A percentile compares a stretch with the other conserved stretches of the same genome.
Conservation (phyloP, 306 rosid genomes). For the Sicyos edulis region DNA sequence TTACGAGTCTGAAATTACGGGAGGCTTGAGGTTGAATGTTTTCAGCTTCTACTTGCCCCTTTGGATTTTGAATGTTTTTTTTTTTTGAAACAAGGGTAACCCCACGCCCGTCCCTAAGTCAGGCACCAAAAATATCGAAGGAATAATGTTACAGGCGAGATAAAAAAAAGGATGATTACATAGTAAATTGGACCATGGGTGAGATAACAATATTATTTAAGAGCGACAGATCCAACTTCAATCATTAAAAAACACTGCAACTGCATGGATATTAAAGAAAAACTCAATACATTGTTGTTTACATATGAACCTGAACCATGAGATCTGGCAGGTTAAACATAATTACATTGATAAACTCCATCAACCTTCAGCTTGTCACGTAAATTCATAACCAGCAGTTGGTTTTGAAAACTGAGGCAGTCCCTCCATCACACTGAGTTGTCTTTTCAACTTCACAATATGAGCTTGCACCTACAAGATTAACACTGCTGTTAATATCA, state of each 20-base stretch:
- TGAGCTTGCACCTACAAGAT: constrained; percentile 85
- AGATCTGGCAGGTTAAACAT: constrained; percentile 7
- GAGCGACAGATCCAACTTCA: background rate
- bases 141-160: too few relatives aligned
- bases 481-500: constrained; percentile 21
- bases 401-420: constrained; percentile 63
- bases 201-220: background rate
- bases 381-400: constrained; percentile 53
- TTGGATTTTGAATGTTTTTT: too few relatives aligned
- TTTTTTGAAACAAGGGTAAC: too few relatives aligned
- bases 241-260: background rate
- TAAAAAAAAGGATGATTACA: background rate
- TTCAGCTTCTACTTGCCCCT: background rate
- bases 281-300: constrained; percentile 1
- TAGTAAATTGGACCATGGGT: background rate
- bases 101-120: too few relatives aligned
- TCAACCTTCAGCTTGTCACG: background rate
- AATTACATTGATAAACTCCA: constrained; percentile 12
- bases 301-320: constrained; percentile 14
- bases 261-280: constrained; percentile 8
- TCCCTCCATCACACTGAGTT: constrained; percentile 73
- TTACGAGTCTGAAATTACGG: too few relatives aligned
- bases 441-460: constrained; percentile 73
- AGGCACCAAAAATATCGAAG: too few relatives aligned
- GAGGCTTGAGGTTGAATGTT: background rate